A percentile compares a stretch with the other conserved stretches of the same genome.
These are phyloP conservation scores for Catharanthus roseus DNA, from an alignment of 257 asterid genomes.

Conservation along the genomic window DNA sequence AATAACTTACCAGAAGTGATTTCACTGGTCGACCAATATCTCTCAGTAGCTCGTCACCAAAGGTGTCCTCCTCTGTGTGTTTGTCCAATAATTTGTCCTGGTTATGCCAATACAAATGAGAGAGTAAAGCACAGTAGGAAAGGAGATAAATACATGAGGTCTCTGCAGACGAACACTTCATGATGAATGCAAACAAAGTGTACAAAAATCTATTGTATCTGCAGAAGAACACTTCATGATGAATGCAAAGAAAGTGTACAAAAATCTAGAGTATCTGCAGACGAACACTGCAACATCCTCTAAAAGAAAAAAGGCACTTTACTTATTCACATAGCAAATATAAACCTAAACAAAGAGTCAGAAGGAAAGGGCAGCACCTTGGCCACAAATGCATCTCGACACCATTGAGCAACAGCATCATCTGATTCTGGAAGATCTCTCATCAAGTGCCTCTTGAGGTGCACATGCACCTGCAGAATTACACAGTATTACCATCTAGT, in stretches of 20 bases:
- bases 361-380: slow-evolving; percentile 44
- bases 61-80: slow-evolving; percentile 57
- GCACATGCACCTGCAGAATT: slow-evolving; percentile 71
- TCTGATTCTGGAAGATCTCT: slow-evolving; percentile 77
- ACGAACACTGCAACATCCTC: neutral
- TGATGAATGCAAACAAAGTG: neutral
- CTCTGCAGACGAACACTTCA: neutral
- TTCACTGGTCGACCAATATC: slow-evolving; percentile 70
- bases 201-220: neutral
- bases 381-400: slow-evolving; percentile 66
- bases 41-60: slow-evolving; percentile 50
- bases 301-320: neutral
- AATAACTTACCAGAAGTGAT: slow-evolving; percentile 61
- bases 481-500: neutral
- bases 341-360: neutral
- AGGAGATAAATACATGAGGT: neutral
- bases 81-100: slow-evolving; percentile 85
- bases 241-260: neutral
- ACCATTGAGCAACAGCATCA: slow-evolving; percentile 87
- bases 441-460: slow-evolving; percentile 74
- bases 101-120: slow-evolving; percentile 3
- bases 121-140: slow-evolving; percentile 7
- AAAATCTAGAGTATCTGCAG: neutral
- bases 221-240: neutral
- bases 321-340: neutral